Conservation (phyloP, 371 early-diverging fungal species). For the Mucor saturninus region DNA sequence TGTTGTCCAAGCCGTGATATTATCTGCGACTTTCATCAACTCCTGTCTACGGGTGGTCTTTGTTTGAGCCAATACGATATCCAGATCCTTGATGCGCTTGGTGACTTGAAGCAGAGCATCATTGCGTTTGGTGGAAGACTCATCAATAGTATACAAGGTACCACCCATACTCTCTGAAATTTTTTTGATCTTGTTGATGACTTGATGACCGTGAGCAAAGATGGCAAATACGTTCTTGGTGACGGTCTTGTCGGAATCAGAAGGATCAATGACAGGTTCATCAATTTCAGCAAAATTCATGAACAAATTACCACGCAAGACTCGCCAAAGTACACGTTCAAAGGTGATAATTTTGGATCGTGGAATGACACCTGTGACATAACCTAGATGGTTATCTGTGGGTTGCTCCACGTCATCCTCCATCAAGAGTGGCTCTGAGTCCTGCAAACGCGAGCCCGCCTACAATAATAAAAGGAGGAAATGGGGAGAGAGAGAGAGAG, state of each 20-base stretch:
- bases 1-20: constrained; percentile 81
- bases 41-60: constrained; percentile 80
- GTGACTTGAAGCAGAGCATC: constrained; percentile 76
- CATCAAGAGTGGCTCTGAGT: constrained; percentile 60
- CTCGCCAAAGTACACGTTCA: constrained; percentile 95
- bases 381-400: constrained; percentile 49
- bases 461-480: not conserved
- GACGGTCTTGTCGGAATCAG: constrained; percentile 69
- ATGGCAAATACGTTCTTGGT: constrained; percentile 95
- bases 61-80: constrained; percentile 74
- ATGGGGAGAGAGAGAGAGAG: not conserved
- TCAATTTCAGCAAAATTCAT: constrained; percentile 94
- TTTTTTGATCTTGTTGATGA: constrained; percentile 87
- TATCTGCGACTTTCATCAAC: constrained; percentile 78
- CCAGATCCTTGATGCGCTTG: constrained; percentile 47
- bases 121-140: constrained; percentile 76
- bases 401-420: constrained; percentile 51
- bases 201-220: constrained; percentile 93
- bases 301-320: constrained; percentile 95
- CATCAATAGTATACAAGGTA: constrained; percentile 89
- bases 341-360: constrained; percentile 85
- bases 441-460: constrained; percentile 18
- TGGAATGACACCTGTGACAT: constrained; percentile 92
- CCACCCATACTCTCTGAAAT: constrained; percentile 94
- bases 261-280: constrained; percentile 84